Percentiles rank a stretch among this genome's conserved stretches.
Evolutionary conservation across 1,284 basidiomycete genomes (phyloP).

Genomic region (Sporisorium graminicola): DNA sequence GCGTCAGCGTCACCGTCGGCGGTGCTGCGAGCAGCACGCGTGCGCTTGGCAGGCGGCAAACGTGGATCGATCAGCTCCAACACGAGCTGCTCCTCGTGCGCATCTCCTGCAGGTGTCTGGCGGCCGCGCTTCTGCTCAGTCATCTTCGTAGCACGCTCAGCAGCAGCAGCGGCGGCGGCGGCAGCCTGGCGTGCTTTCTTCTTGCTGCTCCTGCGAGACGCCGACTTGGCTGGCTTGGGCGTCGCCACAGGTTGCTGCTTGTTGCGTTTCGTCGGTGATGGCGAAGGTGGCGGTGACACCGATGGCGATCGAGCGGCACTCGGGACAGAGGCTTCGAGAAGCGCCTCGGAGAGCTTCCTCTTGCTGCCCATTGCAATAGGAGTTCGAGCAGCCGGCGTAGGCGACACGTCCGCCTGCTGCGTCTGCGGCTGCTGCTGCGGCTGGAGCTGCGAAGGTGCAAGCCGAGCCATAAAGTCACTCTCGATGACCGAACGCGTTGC

Average conservation of each 20-base stretch:
- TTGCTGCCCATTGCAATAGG: slow-evolving; percentile 15
- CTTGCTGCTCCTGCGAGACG: slow-evolving; percentile 28
- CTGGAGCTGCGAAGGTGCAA: slow-evolving; percentile 1
- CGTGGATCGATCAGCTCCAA: slow-evolving; percentile 12
- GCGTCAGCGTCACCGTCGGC: neutral
- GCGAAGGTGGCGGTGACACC: slow-evolving; percentile 34
- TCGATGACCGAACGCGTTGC: slow-evolving; percentile 49
- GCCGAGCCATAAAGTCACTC: slow-evolving; percentile 32
- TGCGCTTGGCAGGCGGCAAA: slow-evolving; percentile 15
- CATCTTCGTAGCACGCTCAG: slow-evolving; percentile 9
- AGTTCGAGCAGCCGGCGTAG: slow-evolving; percentile 6
- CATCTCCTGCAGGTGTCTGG: neutral
- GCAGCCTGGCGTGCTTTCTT: slow-evolving; percentile 20
- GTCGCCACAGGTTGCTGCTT: neutral
- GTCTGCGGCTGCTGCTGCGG: slow-evolving; percentile 4
- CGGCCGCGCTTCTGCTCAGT: slow-evolving; percentile 13
- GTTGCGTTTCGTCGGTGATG: slow-evolving; percentile 37
- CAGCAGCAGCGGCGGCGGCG: slow-evolving; percentile 9
- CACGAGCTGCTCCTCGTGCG: slow-evolving; percentile 28
- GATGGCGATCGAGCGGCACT: slow-evolving; percentile 16
- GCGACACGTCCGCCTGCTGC: slow-evolving; percentile 7
- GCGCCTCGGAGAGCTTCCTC: slow-evolving; percentile 14
- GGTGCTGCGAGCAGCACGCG: slow-evolving; percentile 2
- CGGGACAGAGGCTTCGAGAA: neutral
- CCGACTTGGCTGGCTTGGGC: slow-evolving; percentile 28